phyloP scores from a whole-genome alignment of 805 yeast genomes.

The Wickerhamiella sergipiensis region DNA sequence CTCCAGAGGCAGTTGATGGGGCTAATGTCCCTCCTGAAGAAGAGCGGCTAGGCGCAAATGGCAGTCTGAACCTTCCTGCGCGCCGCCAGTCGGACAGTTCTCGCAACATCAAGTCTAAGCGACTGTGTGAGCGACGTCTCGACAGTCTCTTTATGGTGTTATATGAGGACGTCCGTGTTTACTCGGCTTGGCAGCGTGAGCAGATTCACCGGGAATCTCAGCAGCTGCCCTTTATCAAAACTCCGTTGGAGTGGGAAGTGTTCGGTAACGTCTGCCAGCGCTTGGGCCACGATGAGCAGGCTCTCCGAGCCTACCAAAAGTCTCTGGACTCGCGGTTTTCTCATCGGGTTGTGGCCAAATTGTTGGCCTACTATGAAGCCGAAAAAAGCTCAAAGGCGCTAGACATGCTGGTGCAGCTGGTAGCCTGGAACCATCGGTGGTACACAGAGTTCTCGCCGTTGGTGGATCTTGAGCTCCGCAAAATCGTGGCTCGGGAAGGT shows the following conservation, averaged over 20 bases:
- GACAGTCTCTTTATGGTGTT: slow-evolving; percentile 59
- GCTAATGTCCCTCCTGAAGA: background rate
- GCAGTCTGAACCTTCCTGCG: background rate
- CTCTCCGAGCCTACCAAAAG: slow-evolving; percentile 65
- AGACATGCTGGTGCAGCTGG: slow-evolving; percentile 55
- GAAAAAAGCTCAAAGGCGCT: slow-evolving; percentile 33
- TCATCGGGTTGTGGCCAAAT: slow-evolving; percentile 60
- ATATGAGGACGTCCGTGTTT: slow-evolving; percentile 54
- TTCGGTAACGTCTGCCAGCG: slow-evolving; percentile 78
- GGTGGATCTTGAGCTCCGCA: slow-evolving; percentile 42
- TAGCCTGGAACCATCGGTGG: slow-evolving; percentile 99
- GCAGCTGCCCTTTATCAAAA: slow-evolving; percentile 61
- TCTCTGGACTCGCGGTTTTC: slow-evolving; percentile 68
- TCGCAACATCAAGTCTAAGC: slow-evolving; percentile 28
- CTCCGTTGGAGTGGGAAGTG: slow-evolving; percentile 84
- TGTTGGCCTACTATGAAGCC: slow-evolving; percentile 44
- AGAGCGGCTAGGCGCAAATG: background rate
- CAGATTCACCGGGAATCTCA: slow-evolving; percentile 79
- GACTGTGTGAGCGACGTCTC: slow-evolving; percentile 66
- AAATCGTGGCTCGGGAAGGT: slow-evolving; percentile 63
- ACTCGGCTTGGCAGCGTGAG: slow-evolving; percentile 91
- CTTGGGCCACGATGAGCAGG: slow-evolving; percentile 70
- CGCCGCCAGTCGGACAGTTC: background rate
- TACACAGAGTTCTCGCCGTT: slow-evolving; percentile 77
- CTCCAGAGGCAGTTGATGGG: background rate